phyloP scores from a whole-genome alignment of 129 eudicot genomes.

The Mikania micrantha region DNA sequence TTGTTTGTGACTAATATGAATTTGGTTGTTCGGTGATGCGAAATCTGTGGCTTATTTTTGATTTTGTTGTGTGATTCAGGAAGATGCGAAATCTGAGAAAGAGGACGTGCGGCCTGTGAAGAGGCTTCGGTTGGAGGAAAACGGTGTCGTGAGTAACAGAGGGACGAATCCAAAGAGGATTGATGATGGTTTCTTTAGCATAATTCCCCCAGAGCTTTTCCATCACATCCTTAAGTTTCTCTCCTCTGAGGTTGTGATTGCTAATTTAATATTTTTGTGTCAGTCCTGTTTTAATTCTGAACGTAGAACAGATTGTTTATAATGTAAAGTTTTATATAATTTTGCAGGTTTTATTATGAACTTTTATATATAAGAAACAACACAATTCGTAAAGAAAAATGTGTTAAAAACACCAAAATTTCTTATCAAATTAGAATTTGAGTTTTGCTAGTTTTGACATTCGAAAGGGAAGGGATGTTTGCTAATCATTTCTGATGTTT shows the following conservation, averaged over 20 bases:
- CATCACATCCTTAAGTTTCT: conserved; percentile 83
- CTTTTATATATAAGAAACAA: not conserved
- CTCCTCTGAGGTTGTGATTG: conserved; percentile 70
- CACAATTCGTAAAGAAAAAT: not conserved
- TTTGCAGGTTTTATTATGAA: not conserved
- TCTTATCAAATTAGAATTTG: not conserved
- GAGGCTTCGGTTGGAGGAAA: conserved; percentile 44
- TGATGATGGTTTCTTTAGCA: conserved; percentile 61
- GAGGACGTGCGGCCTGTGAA: conserved; percentile 42
- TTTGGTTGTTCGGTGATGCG: conserved; percentile 5
- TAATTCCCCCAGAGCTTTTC: conserved; percentile 77
- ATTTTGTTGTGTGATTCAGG: conserved; percentile 24
- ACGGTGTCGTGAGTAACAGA: conserved; percentile 15
- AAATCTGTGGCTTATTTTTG: not conserved
- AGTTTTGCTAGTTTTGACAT: not conserved
- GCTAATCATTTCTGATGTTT: not conserved
- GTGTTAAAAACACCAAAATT: not conserved
- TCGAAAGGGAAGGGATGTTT: not conserved
- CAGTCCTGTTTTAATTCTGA: not conserved
- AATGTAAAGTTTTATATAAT: not conserved
- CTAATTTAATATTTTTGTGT: not conserved
- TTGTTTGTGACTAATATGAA: not conserved
- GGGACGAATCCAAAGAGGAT: conserved; percentile 36
- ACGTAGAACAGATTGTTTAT: not conserved
- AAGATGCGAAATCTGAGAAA: conserved; percentile 22